These are phyloP conservation scores for Lactarius psammicola DNA, from an alignment of 768 basidiomycete genomes.

Conservation along the genomic window DNA sequence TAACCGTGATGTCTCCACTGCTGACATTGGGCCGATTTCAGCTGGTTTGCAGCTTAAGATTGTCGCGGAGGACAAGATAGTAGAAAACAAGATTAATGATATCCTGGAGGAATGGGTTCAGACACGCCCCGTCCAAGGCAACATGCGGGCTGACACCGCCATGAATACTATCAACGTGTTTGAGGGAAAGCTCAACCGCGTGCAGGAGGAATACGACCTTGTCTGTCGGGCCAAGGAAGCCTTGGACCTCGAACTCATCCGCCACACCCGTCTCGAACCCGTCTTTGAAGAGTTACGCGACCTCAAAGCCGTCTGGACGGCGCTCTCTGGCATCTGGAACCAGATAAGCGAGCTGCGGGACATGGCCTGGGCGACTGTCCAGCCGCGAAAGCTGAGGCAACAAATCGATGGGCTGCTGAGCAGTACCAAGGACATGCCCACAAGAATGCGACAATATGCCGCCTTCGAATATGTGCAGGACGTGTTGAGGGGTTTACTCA, in stretches of 20 bases:
- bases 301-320: constrained; percentile 98
- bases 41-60: constrained; percentile 99
- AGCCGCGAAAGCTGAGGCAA: constrained; percentile 91
- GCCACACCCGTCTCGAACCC: constrained; percentile 88
- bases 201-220: constrained; percentile 94
- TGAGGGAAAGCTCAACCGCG: constrained; percentile 83
- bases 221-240: constrained; percentile 97
- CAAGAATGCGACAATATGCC: constrained; percentile 97
- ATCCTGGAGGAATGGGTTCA: constrained; percentile 92
- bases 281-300: constrained; percentile 94
- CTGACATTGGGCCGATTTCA: constrained; percentile 35
- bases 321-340: constrained; percentile 94
- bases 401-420: constrained; percentile 87
- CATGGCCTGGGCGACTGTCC: constrained; percentile 85
- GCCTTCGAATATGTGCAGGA: constrained; percentile 99
- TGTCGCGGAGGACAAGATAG: constrained; percentile 98
- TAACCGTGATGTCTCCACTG: constrained; percentile 1
- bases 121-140: constrained; percentile 94
- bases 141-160: constrained; percentile 92
- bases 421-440: constrained; percentile 99
- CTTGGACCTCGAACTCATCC: constrained; percentile 85
- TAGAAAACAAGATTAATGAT: constrained; percentile 93
- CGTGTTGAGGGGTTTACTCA: constrained; percentile 76
- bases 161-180: constrained; percentile 96
- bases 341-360: constrained; percentile 90